Percentiles rank a stretch among this genome's conserved stretches.
Conservation (phyloP, 2,329 filamentous ascomycete genomes). For the Zasmidium cellare region DNA sequence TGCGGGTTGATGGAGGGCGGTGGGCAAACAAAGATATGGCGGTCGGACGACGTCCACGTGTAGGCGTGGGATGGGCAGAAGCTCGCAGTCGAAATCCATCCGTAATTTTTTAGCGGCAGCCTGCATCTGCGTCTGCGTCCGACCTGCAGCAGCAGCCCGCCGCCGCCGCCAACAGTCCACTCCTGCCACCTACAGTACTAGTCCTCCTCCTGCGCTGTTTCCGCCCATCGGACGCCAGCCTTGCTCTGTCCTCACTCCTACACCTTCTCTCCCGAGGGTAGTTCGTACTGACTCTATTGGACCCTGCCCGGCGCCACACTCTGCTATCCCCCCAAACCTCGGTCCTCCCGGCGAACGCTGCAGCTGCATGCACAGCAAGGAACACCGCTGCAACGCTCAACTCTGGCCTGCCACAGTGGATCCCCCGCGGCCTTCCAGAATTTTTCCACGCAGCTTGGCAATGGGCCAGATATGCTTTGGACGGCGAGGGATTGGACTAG, state of each 20-base stretch:
- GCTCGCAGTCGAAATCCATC: neutral
- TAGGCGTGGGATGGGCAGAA: neutral
- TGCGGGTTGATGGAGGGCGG: neutral
- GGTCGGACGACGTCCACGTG: neutral
- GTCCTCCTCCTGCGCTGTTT: neutral
- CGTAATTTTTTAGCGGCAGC: neutral
- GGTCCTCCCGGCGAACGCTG: neutral
- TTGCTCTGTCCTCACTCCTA: neutral
- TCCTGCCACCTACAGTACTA: neutral
- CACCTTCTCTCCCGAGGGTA: neutral
- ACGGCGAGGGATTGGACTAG: neutral
- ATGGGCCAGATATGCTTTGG: neutral
- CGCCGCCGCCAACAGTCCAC: neutral
- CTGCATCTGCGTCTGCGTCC: neutral
- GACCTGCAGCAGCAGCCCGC: neutral
- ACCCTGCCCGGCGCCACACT: neutral
- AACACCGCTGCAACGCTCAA: neutral
- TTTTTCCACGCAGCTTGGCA: constrained; percentile 2
- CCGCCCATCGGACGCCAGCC: neutral
- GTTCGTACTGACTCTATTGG: neutral
- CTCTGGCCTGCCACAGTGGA: neutral
- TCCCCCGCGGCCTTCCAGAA: neutral
- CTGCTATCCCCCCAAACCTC: neutral
- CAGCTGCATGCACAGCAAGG: neutral
- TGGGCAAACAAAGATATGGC: neutral